Conservation (phyloP, 2,329 filamentous ascomycete species). For the Cladosporium sp. region DNA sequence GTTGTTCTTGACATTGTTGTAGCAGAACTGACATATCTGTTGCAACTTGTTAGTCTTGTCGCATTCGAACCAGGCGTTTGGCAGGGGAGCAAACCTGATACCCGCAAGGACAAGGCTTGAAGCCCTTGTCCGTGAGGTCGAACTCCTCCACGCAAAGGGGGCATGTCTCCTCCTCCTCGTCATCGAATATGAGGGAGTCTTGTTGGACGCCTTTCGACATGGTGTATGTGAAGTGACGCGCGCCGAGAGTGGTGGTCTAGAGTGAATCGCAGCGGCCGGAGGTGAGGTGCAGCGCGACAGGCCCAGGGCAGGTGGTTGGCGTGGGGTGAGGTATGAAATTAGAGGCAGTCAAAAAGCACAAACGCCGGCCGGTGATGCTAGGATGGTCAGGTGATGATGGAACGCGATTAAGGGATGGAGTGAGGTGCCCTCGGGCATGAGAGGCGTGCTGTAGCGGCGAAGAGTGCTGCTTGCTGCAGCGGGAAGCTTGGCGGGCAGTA, state of each 20-base stretch:
- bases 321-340: background rate
- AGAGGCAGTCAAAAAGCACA: conserved; percentile 9
- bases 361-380: conserved; percentile 13
- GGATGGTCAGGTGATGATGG: conserved; percentile 3
- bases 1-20: conserved; percentile 98
- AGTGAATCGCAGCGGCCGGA: conserved; percentile 7
- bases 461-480: background rate
- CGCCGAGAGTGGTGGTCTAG: background rate
- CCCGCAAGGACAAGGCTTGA: conserved; percentile 92
- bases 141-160: conserved; percentile 99
- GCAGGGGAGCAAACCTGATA: conserved; percentile 68
- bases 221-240: conserved; percentile 16
- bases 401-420: conserved; percentile 9
- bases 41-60: conserved; percentile 13
- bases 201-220: conserved; percentile 46
- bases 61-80: conserved; percentile 24
- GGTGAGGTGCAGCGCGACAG: conserved; percentile 1
- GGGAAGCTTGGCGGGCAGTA: background rate
- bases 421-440: background rate
- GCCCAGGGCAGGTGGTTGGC: background rate
- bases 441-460: conserved; percentile 1
- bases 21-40: conserved; percentile 98
- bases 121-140: conserved; percentile 94
- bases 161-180: conserved; percentile 58
- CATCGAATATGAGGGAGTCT: conserved; percentile 52